A percentile compares a stretch with the other conserved stretches of the same genome.
These are phyloP conservation scores for Emericellopsis atlantica DNA, from an alignment of 2,329 filamentous ascomycete genomes.

Conservation along the genomic window DNA sequence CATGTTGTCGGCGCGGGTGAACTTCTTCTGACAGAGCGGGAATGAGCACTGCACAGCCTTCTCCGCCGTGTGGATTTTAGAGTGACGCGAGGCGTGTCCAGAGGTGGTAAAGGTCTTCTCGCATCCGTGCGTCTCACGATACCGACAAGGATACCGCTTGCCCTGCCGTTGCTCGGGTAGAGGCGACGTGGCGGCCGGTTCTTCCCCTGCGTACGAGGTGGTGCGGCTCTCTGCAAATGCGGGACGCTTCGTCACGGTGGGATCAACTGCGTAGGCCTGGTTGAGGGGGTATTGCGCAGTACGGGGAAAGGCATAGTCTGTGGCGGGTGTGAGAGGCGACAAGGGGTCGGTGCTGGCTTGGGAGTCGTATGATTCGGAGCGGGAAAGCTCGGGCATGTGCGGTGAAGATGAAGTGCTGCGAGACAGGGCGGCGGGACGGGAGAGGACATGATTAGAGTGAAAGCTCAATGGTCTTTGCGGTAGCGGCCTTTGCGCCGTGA, in stretches of 20 bases:
- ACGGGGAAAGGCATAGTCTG: constrained; percentile 26
- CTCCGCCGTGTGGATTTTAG: constrained; percentile 73
- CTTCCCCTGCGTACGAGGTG: constrained; percentile 37
- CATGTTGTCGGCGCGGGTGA: constrained; percentile 78
- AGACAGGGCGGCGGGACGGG: constrained; percentile 19
- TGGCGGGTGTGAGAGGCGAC: constrained; percentile 42
- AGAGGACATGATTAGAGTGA: constrained; percentile 18
- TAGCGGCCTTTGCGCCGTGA: constrained; percentile 10
- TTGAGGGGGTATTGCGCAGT: constrained; percentile 24
- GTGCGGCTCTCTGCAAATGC: constrained; percentile 30
- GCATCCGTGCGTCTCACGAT: constrained; percentile 58
- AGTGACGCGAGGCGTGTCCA: constrained; percentile 73
- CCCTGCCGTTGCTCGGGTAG: constrained; percentile 28
- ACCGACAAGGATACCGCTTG: constrained; percentile 65
- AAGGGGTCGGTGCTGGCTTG: constrained; percentile 36
- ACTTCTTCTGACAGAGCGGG: constrained; percentile 63
- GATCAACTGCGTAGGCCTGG: constrained; percentile 18
- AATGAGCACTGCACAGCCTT: constrained; percentile 61
- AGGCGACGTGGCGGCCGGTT: constrained; percentile 15
- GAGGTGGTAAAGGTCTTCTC: constrained; percentile 75
- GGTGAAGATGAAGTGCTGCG: constrained; percentile 31
- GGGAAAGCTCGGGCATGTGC: constrained; percentile 43
- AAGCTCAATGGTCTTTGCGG: constrained; percentile 16
- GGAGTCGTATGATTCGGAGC: constrained; percentile 50
- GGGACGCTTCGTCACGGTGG: constrained; percentile 23